phyloP scores from a whole-genome alignment of 306 rosid genomes.

The Malus orientalis region DNA sequence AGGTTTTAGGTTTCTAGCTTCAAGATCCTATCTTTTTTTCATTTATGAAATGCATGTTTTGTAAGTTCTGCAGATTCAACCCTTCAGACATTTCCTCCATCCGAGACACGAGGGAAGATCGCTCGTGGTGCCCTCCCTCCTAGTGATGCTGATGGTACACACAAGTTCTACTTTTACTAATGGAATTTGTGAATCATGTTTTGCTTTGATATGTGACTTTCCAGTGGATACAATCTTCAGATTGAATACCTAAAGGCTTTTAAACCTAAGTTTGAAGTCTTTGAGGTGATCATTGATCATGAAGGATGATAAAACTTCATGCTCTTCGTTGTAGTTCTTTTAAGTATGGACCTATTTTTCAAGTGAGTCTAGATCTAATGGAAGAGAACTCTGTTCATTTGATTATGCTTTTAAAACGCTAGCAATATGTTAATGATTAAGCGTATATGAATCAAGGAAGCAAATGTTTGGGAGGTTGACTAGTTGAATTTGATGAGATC shows the following conservation, averaged over 20 bases:
- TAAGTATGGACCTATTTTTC: background rate
- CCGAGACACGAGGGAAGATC: slow-evolving; percentile 72
- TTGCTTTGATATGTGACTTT: background rate
- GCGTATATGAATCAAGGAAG: background rate
- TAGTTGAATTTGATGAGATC: background rate
- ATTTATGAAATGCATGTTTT: background rate
- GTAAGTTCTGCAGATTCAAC: slow-evolving; percentile 53
- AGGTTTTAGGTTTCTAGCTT: background rate
- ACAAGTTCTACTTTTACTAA: background rate
- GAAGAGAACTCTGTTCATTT: background rate
- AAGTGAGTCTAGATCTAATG: background rate
- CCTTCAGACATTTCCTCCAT: slow-evolving; percentile 92
- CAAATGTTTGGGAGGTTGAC: background rate
- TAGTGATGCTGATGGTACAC: slow-evolving; percentile 78
- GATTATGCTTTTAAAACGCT: background rate
- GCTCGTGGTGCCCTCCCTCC: slow-evolving; percentile 70
- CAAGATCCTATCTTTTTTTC: background rate
- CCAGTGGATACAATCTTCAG: background rate
- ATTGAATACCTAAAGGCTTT: background rate
- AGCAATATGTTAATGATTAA: background rate
- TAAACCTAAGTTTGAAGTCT: background rate
- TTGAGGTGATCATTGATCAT: background rate
- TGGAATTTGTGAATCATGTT: background rate
- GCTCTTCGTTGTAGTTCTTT: background rate
- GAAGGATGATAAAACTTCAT: background rate